Base-by-base conservation (phyloP, 163 green algal species). In the Scenedesmus sp. region DNA sequence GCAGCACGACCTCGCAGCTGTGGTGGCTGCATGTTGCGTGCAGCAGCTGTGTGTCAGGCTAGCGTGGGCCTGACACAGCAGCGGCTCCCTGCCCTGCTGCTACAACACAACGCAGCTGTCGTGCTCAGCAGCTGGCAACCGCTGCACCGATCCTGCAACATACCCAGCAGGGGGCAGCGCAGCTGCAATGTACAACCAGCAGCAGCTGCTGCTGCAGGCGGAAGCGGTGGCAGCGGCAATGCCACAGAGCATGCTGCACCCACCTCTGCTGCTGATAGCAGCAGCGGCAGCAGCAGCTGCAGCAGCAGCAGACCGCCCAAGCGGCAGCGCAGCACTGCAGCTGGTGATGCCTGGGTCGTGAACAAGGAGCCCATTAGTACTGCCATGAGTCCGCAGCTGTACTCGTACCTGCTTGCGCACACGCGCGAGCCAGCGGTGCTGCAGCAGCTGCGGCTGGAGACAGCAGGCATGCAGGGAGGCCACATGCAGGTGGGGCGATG, bases 381-480 rank as follows among this genome's bases (percentile, higher is more conserved):
- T 42, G 85, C 79, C 16, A 96, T 97, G 94, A 92, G 91, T 3
- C 61, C 59, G 33, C 18, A 79, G 16, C 93, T 98, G 85, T 97
- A 98, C 89, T 51, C 46, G 20, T 98, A 98, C 91, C 83, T 98
- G 53, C 90, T 98, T 42, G n/a, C 85, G 13, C 95, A 97, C 92
- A 98, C 94, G 2, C 86, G 96, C 9, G 97, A 98, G 92, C 90
- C 37, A 3, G 20, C 61, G 93, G 88, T 97, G n/a, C 93, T 98
- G 44, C 68, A 72, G 22, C 56, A 94, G 70, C 92, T 98, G 90
- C 92, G 96, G 0, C 83, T 90, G 30, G 96, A 96, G 82, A 99
- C 97, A 0, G 90, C 90, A 0, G 73, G 53, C 22, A 83, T 95
- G 53, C 88, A 90, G 9, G 95, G 92, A 68, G 91, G 93, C 30